A percentile compares a stretch with the other conserved stretches of the same genome.
phyloP scores from a whole-genome alignment of 768 basidiomycete species.

The Collybia mongolica region DNA sequence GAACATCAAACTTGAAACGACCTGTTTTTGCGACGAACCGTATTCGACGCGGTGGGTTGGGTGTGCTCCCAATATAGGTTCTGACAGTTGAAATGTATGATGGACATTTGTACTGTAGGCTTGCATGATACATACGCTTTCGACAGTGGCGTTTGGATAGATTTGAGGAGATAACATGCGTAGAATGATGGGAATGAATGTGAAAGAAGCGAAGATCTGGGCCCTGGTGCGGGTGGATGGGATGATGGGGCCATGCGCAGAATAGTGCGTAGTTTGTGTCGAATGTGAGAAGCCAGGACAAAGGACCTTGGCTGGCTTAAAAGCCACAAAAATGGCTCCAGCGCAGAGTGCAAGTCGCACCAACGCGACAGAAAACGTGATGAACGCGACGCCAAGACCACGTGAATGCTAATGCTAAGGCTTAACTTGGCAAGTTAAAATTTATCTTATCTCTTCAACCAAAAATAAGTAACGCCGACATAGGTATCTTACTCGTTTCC shows the following conservation, averaged over 20 bases:
- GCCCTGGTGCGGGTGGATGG: constrained; percentile 5
- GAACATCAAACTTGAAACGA: background rate
- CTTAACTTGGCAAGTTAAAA: too few species aligned
- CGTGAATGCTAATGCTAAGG: too few species aligned
- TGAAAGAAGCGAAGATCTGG: constrained; percentile 25
- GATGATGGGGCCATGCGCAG: background rate
- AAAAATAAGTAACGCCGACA: too few species aligned
- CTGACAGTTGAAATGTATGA: constrained; percentile 24
- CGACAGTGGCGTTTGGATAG: constrained; percentile 51
- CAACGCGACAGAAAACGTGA: too few species aligned
- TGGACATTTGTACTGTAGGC: too few species aligned
- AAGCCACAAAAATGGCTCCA: too few species aligned
- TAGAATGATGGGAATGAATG: constrained; percentile 69
- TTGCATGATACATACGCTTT: constrained; percentile 29
- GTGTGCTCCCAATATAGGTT: constrained; percentile 78
- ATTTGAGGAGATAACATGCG: constrained; percentile 81
- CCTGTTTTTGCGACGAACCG: constrained; percentile 36
- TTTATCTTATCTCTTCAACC: too few species aligned
- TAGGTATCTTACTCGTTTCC: background rate
- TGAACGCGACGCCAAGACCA: too few species aligned
- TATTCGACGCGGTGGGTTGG: constrained; percentile 63
- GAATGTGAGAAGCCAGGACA: constrained; percentile 4
- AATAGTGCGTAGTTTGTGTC: background rate
- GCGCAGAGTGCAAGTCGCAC: too few species aligned
- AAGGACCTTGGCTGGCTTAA: too few species aligned